Base-by-base conservation (phyloP, 2,329 filamentous ascomycete genomes). In the Chalara sp. region DNA sequence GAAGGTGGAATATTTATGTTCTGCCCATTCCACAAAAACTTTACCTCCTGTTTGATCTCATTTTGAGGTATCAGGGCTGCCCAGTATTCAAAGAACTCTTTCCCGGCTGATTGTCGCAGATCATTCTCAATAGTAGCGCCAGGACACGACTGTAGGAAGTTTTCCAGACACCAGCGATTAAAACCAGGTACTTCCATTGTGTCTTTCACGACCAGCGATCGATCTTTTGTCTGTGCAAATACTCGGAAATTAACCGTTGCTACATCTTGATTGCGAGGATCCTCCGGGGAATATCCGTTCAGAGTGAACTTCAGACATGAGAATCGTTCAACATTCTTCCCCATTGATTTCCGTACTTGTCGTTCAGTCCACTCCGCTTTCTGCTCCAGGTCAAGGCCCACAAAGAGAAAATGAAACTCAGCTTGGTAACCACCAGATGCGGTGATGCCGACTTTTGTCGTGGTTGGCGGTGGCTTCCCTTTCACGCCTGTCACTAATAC, bases 241-340 rank as follows among this genome's bases (percentile, higher is more conserved):
- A 74, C 64, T 29, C 73, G 58, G 40, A 76, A 67, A 42, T 73
- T 72, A 0, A 76, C 74, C 1, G 75, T 79, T 1, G 74, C 74
- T 0, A 68, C 68, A 30, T 72, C 69, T 32, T 77, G 74, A n/a
- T 67, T 70, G 3, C 58, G 58, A 0, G 72, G 70, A 39, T 76
- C 66, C 1, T 67, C 62, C 0, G 68, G 62, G 2, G 50, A 66
- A 33, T 55, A 68, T 46, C 64, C 76, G 56, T 68, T 73, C 58
- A 11, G 58, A 21, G 40, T 65, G 55, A 67, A 67, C 43, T 62
- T 60, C 37, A 68, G 58, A 30, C 71, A 70, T 11, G 65, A 64
- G 32, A 66, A 55, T 13, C 65, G 62, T 7, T 64, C 63, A 6
- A 48, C 44, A 31, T 47, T 53, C 13, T 68, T 63, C n/a, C 62